Conservation (phyloP, 2,329 filamentous ascomycete species). For the Pseudopithomyces maydicus region DNA sequence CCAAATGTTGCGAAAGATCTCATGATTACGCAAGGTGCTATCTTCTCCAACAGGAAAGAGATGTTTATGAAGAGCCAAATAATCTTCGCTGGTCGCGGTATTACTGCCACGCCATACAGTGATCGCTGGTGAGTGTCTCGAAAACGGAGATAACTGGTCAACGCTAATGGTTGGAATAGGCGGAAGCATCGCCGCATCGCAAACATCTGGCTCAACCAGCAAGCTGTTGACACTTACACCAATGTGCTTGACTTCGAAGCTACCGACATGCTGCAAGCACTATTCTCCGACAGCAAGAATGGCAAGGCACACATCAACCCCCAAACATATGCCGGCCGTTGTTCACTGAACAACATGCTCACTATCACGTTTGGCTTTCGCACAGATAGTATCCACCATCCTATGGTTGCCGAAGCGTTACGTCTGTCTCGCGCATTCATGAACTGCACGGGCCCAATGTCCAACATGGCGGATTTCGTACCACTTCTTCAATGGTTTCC, state of each 20-base stretch:
- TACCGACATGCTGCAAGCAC: conserved; percentile 19
- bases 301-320: conserved; percentile 15
- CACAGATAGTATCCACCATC: conserved; percentile 11
- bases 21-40: conserved; percentile 12
- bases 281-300: conserved; percentile 14
- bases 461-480: conserved; percentile 20
- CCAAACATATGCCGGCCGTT: conserved; percentile 15
- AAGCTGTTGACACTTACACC: conserved; percentile 18
- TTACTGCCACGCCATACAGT: conserved; percentile 12
- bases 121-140: conserved; percentile 9
- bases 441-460: conserved; percentile 18
- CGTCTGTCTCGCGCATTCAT: conserved; percentile 13
- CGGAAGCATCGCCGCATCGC: conserved; percentile 21
- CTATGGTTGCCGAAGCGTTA: conserved; percentile 10
- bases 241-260: conserved; percentile 20
- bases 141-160: background rate
- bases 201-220: conserved; percentile 16
- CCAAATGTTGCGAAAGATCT: conserved; percentile 16
- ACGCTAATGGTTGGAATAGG: conserved; percentile 1
- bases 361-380: conserved; percentile 17
- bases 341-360: conserved; percentile 18
- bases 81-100: conserved; percentile 11
- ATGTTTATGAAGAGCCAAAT: conserved; percentile 19
- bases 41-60: conserved; percentile 17
- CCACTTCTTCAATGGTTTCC: conserved; percentile 13